Evolutionary conservation across 345 rosid species (phyloP), one percentile per base, ranked within the genome.

Genomic region (Euphorbia pulcherrima): DNA sequence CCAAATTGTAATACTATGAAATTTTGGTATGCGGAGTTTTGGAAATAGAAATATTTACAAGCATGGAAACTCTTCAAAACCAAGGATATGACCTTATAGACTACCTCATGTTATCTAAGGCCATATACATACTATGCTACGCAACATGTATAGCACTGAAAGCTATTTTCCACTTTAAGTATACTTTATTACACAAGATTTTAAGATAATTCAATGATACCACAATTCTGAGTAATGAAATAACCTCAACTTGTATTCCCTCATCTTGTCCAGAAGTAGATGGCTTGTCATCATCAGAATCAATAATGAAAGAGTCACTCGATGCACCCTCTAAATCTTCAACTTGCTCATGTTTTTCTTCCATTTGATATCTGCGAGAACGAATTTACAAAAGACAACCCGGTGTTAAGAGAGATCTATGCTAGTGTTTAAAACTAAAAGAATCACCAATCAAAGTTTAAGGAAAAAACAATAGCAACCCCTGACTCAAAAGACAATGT

Each of bases 211-310:
- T 33, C 37, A 37, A 18, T 39, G 9, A 37, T 33, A 37, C 52
- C 29, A 67, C 8, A 14, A 53, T 39, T 1, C 46, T 26, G 24
- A 23, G 47, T 2, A 47, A 44, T 41, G 6, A 41, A 56, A 27
- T 37, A 6, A 77, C 99, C 96, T 89, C 88, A 21, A 77, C 79
- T 72, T 75, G 86, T 68, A 78, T 66, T 35, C 71, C 85, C 64
- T 82, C 88, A 68, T 86, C 91, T 68, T 76, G 76, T 72, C 82
- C 86, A 2, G 84, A 81, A 18, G 67, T 78, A 46, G 76, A 79
- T 29, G 82, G 75, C 41, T 78, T 86, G 60, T 89, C 40, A 64
- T 57, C 88, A 59, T 90, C 92, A 29, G 92, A 80, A 75, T 56
- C 73, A 68, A 41, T 72, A n/a, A 82, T 68, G 64, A 81, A 83